phyloP scores from a whole-genome alignment of 2,329 filamentous ascomycete species.

The Cercospora sp. region DNA sequence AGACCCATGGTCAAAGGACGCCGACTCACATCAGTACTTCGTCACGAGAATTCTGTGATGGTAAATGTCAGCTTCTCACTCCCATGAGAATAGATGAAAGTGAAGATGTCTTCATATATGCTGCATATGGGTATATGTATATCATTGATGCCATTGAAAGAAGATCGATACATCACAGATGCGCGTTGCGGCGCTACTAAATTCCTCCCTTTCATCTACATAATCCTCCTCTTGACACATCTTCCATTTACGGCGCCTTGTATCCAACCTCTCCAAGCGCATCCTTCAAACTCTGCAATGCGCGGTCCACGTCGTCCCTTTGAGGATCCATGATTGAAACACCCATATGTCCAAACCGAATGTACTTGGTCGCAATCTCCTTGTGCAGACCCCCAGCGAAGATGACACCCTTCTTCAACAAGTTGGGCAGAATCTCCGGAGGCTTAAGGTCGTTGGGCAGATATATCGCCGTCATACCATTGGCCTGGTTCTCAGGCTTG shows the following conservation, averaged over 20 bases:
- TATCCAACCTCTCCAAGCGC: constrained; percentile 73
- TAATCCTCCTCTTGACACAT: not conserved
- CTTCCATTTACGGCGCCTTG: constrained; percentile 37
- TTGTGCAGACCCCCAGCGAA: constrained; percentile 96
- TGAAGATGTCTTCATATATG: not conserved
- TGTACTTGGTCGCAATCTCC: constrained; percentile 89
- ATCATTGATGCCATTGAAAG: not conserved
- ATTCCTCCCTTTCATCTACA: not conserved
- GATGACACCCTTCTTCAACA: constrained; percentile 83
- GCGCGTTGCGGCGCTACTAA: not conserved
- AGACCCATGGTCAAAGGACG: not conserved
- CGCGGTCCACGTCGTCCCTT: constrained; percentile 79
- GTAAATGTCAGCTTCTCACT: not conserved
- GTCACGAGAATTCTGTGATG: not conserved
- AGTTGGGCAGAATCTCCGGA: constrained; percentile 78
- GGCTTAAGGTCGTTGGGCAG: constrained; percentile 81
- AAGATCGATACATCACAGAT: not conserved
- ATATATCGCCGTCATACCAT: constrained; percentile 97
- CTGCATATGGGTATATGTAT: not conserved
- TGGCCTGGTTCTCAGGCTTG: constrained; percentile 87
- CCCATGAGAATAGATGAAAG: not conserved
- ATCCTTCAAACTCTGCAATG: constrained; percentile 73
- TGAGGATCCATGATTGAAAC: constrained; percentile 83
- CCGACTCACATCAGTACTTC: not conserved
- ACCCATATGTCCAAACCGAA: constrained; percentile 97